Conservation (phyloP, 805 yeast genomes). For the Spathaspora arborariae region DNA sequence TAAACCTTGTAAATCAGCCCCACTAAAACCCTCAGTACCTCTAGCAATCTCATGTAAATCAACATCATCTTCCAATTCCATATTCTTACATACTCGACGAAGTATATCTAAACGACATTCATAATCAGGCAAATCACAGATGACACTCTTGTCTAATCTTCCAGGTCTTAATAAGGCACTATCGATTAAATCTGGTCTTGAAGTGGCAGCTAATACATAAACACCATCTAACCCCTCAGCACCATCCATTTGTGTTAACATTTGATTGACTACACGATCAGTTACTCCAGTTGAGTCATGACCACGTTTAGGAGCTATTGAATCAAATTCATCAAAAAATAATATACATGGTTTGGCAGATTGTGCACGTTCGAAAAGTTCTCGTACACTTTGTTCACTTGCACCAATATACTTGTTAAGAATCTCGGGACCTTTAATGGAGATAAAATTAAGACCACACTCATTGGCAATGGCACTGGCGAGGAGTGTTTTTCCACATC, state of each 20-base stretch:
- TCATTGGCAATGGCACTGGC: conserved; percentile 94
- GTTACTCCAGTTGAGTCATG: conserved; percentile 98
- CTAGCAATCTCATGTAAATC: conserved; percentile 52
- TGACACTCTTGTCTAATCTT: conserved; percentile 84
- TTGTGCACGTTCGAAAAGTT: conserved; percentile 88
- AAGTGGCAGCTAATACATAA: conserved; percentile 92
- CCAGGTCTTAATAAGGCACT: conserved; percentile 95
- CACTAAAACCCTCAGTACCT: conserved; percentile 74
- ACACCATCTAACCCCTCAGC: conserved; percentile 98
- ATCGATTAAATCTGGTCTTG: conserved; percentile 93
- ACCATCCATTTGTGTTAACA: conserved; percentile 98
- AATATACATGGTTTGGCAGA: conserved; percentile 91
- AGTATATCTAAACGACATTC: conserved; percentile 75
- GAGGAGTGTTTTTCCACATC: conserved; percentile 91
- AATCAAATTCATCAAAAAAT: conserved; percentile 94
- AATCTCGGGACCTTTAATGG: conserved; percentile 94
- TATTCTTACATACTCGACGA: conserved; percentile 51
- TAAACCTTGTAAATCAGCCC: conserved; percentile 92
- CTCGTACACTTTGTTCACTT: conserved; percentile 91
- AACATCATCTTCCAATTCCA: conserved; percentile 52
- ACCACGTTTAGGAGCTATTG: conserved; percentile 97
- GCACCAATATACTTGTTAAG: conserved; percentile 96
- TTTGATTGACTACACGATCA: conserved; percentile 94
- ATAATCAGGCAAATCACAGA: conserved; percentile 80
- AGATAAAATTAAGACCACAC: conserved; percentile 89